Conservation (phyloP, 352 stramenopile species). For the Globisporangium irregulare region DNA sequence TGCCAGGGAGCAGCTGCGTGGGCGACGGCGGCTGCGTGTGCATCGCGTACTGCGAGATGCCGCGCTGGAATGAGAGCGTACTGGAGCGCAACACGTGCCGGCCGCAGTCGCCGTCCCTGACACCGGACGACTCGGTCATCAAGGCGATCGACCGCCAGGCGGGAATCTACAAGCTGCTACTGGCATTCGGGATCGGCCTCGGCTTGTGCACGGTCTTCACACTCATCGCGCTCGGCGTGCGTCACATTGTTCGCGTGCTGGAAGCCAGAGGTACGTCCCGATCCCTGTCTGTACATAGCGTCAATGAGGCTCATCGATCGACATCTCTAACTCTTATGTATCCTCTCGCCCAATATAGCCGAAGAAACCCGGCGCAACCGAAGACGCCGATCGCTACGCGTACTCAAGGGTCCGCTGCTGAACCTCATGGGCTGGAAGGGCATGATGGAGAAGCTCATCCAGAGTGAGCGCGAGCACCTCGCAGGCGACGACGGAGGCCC, state of each 20-base stretch:
- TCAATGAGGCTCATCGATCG: too few species aligned
- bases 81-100: constrained; percentile 10
- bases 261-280: constrained; percentile 5
- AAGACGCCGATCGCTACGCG: constrained; percentile 17
- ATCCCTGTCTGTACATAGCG: too few species aligned
- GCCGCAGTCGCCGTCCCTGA: not conserved
- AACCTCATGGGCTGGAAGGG: constrained; percentile 45
- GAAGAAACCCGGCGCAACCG: constrained; percentile 11
- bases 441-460: constrained; percentile 50
- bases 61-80: constrained; percentile 21
- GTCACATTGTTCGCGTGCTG: constrained; percentile 1
- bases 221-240: constrained; percentile 5
- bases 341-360: not conserved
- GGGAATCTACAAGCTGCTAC: constrained; percentile 8
- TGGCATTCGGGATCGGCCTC: constrained; percentile 8
- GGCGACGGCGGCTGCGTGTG: constrained; percentile 41
- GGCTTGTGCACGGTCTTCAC: constrained; percentile 9
- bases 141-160: not conserved
- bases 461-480: constrained; percentile 29
- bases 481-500: constrained; percentile 3
- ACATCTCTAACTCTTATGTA: not conserved
- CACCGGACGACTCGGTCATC: not conserved
- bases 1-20: constrained; percentile 25
- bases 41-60: constrained; percentile 30
- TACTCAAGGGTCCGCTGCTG: constrained; percentile 34